phyloP scores from a whole-genome alignment of 2,329 filamentous ascomycete species.

The Diaporthe longicolla region DNA sequence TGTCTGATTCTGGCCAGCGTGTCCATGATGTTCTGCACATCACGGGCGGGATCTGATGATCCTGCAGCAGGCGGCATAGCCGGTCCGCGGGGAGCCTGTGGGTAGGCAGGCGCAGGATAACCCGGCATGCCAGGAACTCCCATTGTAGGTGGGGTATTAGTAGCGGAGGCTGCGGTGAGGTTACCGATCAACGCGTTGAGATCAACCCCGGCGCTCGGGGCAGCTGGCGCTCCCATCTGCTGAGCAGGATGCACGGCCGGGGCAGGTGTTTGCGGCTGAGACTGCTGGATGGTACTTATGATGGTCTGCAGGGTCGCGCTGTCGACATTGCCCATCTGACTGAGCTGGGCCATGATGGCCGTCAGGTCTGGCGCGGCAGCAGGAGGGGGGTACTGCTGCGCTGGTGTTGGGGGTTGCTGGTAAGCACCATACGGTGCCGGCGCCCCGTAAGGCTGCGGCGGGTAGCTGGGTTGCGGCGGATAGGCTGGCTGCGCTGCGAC shows the following conservation, averaged over 20 bases:
- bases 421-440: slow-evolving; percentile 47
- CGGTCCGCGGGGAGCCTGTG: slow-evolving; percentile 47
- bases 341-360: slow-evolving; percentile 72
- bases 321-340: slow-evolving; percentile 77
- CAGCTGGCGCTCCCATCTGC: slow-evolving; percentile 44
- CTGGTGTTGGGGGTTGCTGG: slow-evolving; percentile 51
- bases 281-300: slow-evolving; percentile 69
- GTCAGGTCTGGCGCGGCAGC: slow-evolving; percentile 66
- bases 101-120: slow-evolving; percentile 50
- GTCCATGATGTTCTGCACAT: slow-evolving; percentile 82
- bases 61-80: slow-evolving; percentile 46
- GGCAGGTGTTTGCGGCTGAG: slow-evolving; percentile 34
- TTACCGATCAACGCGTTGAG: slow-evolving; percentile 63
- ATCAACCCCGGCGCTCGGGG: slow-evolving; percentile 55
- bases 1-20: slow-evolving; percentile 77
- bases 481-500: slow-evolving; percentile 45
- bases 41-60: slow-evolving; percentile 59
- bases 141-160: slow-evolving; percentile 26
- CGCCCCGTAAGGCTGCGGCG: slow-evolving; percentile 45
- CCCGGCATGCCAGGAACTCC: slow-evolving; percentile 29
- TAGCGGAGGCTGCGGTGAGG: slow-evolving; percentile 48
- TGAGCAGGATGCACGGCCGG: slow-evolving; percentile 29
- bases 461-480: slow-evolving; percentile 52
- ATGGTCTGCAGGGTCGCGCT: slow-evolving; percentile 79
- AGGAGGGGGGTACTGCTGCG: slow-evolving; percentile 47